Conservation (phyloP, 129 eudicot species). For the Flaveria sonorensis region DNA sequence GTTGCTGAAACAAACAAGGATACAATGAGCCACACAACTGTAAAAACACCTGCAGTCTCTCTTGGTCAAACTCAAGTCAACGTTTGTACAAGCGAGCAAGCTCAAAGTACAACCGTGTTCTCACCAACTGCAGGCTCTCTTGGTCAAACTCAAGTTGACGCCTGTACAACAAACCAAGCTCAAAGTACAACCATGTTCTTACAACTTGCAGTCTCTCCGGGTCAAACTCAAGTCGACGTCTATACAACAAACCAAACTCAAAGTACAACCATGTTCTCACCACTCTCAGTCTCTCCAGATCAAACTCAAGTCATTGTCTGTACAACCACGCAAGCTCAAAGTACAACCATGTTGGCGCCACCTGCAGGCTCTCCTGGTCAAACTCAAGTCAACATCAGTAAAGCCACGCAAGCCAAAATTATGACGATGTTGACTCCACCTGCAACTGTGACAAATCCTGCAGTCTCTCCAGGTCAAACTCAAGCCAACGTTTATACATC, state of each 20-base stretch:
- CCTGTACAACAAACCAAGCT: neutral
- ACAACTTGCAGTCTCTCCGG: conserved; percentile 1
- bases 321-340: conserved; percentile 21
- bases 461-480: neutral
- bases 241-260: neutral
- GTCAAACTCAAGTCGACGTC: neutral
- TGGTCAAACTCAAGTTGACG: conserved; percentile 1
- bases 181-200: neutral
- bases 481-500: neutral
- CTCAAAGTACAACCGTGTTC: conserved; percentile 6
- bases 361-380: too few relatives aligned
- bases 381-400: too few relatives aligned
- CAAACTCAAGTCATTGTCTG: neutral
- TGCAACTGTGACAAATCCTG: neutral
- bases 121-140: conserved; percentile 10
- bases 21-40: conserved; percentile 3
- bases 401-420: too few relatives aligned
- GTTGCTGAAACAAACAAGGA: conserved; percentile 12
- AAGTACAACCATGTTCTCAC: neutral
- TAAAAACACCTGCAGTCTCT: neutral
- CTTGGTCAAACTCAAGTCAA: neutral
- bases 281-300: conserved; percentile 1
- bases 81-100: neutral
- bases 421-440: neutral
- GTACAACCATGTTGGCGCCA: neutral